A percentile compares a stretch with the other conserved stretches of the same genome.
Conservation (phyloP, 805 yeast genomes). For the Candida suzukii region DNA sequence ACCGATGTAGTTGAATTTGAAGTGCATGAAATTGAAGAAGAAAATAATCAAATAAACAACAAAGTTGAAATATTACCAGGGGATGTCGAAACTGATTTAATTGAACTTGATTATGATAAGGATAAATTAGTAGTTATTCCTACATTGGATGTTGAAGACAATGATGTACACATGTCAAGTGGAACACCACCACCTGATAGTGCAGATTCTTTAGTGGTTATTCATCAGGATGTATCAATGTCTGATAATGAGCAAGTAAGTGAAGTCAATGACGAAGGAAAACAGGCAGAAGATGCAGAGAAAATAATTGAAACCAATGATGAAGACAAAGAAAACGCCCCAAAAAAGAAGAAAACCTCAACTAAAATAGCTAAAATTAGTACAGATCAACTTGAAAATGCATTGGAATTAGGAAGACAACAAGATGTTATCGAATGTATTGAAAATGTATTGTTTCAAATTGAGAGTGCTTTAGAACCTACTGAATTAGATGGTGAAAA, state of each 20-base stretch:
- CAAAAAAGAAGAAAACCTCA: constrained; percentile 2
- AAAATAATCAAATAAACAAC: too few species aligned
- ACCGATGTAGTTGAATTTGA: constrained; percentile 56
- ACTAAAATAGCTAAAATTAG: constrained; percentile 32
- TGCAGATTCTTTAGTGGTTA: too few species aligned
- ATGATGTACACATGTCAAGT: not conserved
- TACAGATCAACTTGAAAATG: constrained; percentile 63
- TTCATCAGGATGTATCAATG: not conserved
- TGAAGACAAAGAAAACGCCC: constrained; percentile 1
- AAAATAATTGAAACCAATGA: too few species aligned
- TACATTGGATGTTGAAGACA: not conserved
- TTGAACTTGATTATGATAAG: constrained; percentile 1
- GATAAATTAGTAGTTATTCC: not conserved
- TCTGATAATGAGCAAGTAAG: too few species aligned
- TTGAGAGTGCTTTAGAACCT: constrained; percentile 83
- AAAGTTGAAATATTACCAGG: not conserved
- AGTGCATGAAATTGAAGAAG: constrained; percentile 1
- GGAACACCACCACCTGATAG: not conserved
- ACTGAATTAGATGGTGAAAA: constrained; percentile 55
- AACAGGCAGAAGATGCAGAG: too few species aligned
- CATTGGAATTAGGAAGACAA: constrained; percentile 80
- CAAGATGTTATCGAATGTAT: constrained; percentile 98
- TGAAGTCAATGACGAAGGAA: too few species aligned
- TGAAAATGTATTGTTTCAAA: constrained; percentile 84
- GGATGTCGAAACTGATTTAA: not conserved